Evolutionary conservation across 2,329 filamentous ascomycete genomes (phyloP).

Genomic region (Colletotrichum truncatum): DNA sequence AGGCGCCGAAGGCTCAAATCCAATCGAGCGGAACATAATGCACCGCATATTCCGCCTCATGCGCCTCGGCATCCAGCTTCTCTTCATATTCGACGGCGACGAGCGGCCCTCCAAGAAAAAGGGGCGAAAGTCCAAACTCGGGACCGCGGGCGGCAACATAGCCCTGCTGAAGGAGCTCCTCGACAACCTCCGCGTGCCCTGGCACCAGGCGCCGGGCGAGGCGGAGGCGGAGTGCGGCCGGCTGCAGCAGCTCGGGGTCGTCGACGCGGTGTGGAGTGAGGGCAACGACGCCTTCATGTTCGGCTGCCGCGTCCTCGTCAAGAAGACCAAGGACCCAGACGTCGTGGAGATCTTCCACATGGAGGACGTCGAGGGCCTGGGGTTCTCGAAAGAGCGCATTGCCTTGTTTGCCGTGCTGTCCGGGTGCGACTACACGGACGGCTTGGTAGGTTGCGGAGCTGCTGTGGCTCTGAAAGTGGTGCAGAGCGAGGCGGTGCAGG

Average conservation of each 20-base stretch:
- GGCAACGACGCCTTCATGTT: constrained; percentile 58
- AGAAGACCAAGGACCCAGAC: constrained; percentile 20
- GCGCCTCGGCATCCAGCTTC: constrained; percentile 57
- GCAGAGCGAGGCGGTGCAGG: not conserved
- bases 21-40: not conserved
- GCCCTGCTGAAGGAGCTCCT: constrained; percentile 46
- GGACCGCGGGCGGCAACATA: not conserved
- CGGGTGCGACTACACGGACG: constrained; percentile 36
- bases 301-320: constrained; percentile 47
- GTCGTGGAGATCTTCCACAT: constrained; percentile 25
- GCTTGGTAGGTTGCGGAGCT: constrained; percentile 3
- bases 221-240: constrained; percentile 57
- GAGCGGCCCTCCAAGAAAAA: constrained; percentile 39
- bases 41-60: constrained; percentile 45
- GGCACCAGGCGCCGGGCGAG: constrained; percentile 54
- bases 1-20: not conserved
- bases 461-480: not conserved
- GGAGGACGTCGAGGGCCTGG: constrained; percentile 1
- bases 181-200: constrained; percentile 48
- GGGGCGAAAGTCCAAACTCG: not conserved
- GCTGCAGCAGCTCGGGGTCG: constrained; percentile 50
- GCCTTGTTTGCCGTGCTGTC: constrained; percentile 36
- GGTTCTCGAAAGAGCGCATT: constrained; percentile 32
- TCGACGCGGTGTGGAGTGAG: constrained; percentile 59
- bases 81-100: constrained; percentile 64